Evolutionary conservation across 1,284 basidiomycete genomes (phyloP).

Genomic region (Heterobasidion occidentale): DNA sequence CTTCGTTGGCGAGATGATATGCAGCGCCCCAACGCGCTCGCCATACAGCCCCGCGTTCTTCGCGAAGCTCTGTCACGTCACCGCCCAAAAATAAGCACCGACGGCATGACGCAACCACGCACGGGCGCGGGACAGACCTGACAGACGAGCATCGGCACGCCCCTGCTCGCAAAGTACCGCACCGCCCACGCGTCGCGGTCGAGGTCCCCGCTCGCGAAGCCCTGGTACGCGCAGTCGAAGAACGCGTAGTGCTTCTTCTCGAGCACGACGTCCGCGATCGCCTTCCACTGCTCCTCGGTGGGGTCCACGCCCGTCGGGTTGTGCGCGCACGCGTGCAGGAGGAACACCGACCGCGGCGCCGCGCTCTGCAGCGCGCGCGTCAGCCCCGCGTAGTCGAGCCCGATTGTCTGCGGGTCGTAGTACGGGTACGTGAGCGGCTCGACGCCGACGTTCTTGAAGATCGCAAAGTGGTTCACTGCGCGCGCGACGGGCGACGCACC

Average conservation of each 20-base stretch:
- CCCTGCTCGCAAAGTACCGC: conserved; percentile 65
- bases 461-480: conserved; percentile 84
- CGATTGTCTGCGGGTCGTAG: conserved; percentile 87
- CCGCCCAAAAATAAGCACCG: neutral
- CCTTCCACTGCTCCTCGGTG: conserved; percentile 82
- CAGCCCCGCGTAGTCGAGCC: conserved; percentile 79
- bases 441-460: conserved; percentile 82
- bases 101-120: neutral
- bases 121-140: conserved; percentile 44
- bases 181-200: conserved; percentile 74
- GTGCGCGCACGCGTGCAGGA: conserved; percentile 92
- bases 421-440: conserved; percentile 81
- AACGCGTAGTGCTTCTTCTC: conserved; percentile 82
- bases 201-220: conserved; percentile 82
- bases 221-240: conserved; percentile 96
- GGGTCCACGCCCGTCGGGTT: conserved; percentile 97
- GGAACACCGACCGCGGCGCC: conserved; percentile 73
- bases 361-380: conserved; percentile 57
- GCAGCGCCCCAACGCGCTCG: conserved; percentile 83
- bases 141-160: conserved; percentile 80
- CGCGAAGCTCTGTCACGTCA: conserved; percentile 71
- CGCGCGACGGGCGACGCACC: neutral
- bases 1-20: conserved; percentile 55
- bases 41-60: conserved; percentile 96
- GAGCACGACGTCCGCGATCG: conserved; percentile 71